Percentiles rank a stretch among this genome's conserved stretches.
Evolutionary conservation across 2,329 filamentous ascomycete genomes (phyloP).

Genomic region (Claviceps digitariae): DNA sequence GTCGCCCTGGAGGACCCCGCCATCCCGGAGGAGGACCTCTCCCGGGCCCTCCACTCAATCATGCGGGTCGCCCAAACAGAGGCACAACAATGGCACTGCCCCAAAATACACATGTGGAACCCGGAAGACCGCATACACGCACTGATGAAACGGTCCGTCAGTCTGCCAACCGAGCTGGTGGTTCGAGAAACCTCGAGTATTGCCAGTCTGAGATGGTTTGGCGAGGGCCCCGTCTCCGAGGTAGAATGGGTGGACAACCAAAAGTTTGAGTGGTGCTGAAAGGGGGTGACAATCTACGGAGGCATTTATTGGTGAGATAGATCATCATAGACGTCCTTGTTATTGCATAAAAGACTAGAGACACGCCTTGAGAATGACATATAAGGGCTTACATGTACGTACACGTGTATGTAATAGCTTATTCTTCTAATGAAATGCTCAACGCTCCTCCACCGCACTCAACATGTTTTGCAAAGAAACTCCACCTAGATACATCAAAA

Average conservation of each 20-base stretch:
- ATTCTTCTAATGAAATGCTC: not conserved
- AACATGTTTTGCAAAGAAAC: too few relatives aligned
- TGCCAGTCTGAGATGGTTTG: conserved; percentile 59
- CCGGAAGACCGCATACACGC: conserved; percentile 42
- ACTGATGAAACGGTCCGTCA: conserved; percentile 30
- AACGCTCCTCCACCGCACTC: too few relatives aligned
- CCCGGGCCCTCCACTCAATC: conserved; percentile 45
- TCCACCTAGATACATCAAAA: too few relatives aligned
- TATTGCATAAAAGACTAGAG: too few relatives aligned
- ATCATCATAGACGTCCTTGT: too few relatives aligned
- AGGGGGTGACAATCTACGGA: not conserved
- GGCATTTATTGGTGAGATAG: not conserved
- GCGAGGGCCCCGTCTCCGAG: conserved; percentile 32
- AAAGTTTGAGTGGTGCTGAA: conserved; percentile 66
- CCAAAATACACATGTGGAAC: conserved; percentile 71
- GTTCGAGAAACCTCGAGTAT: conserved; percentile 54
- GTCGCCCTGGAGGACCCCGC: conserved; percentile 48
- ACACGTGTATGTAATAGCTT: not conserved
- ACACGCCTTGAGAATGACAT: too few relatives aligned
- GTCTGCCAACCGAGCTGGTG: conserved; percentile 35
- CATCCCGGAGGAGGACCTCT: conserved; percentile 28
- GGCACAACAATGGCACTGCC: conserved; percentile 57
- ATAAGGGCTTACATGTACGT: too few relatives aligned
- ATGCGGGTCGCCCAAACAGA: conserved; percentile 54
- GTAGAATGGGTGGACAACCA: conserved; percentile 65